These are phyloP conservation scores for Trichoderma sp. DNA, from an alignment of 2,329 filamentous ascomycete species.

Conservation along the genomic window DNA sequence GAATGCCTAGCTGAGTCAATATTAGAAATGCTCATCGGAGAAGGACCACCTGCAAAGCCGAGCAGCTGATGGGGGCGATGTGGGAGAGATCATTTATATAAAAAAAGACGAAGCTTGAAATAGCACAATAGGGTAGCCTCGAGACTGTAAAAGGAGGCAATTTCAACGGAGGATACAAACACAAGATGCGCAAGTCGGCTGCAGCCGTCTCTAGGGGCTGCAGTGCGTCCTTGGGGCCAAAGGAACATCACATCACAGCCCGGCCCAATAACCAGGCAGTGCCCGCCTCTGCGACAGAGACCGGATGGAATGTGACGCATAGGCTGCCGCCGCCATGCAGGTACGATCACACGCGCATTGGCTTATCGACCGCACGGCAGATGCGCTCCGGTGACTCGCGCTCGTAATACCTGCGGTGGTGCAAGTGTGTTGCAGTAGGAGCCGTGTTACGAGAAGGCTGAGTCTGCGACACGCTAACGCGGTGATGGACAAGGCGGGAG, in stretches of 20 bases:
- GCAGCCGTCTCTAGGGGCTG: neutral
- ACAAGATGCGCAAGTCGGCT: neutral
- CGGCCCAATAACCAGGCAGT: neutral
- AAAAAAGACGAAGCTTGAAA: neutral
- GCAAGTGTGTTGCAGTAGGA: neutral
- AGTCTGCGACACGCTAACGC: constrained; percentile 9
- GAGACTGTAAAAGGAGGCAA: neutral
- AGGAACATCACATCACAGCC: neutral
- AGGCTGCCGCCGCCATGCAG: neutral
- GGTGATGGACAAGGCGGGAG: neutral
- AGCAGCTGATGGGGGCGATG: neutral
- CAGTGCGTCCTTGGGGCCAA: neutral
- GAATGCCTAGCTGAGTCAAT: neutral
- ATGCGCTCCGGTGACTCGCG: neutral
- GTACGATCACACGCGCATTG: neutral
- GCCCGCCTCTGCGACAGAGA: neutral
- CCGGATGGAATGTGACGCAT: neutral
- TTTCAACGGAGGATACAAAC: neutral
- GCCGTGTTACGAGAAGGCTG: constrained; percentile 1
- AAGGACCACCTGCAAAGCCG: neutral
- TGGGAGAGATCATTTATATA: neutral
- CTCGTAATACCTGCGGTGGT: neutral
- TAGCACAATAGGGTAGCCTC: neutral
- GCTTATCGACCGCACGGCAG: neutral
- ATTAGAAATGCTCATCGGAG: neutral